A percentile compares a stretch with the other conserved stretches of the same genome.
Conservation (phyloP, 352 stramenopile species). For the Pythium sp. region DNA sequence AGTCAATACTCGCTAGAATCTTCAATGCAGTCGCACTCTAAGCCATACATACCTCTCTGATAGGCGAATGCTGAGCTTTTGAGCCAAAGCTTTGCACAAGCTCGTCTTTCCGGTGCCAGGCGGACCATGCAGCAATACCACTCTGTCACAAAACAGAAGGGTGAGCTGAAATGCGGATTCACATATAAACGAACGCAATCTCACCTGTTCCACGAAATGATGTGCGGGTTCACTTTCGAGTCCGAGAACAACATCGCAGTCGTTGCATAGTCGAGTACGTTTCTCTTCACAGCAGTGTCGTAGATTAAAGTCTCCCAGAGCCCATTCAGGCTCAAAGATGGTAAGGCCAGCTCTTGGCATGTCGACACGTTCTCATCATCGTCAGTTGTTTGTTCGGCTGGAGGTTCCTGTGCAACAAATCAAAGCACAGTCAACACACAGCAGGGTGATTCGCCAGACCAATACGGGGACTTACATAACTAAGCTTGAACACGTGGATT, state of each 20-base stretch:
- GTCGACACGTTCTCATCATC: constrained; percentile 81
- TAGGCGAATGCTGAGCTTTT: constrained; percentile 91
- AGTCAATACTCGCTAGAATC: not conserved
- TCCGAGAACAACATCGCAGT: constrained; percentile 91
- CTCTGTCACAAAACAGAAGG: constrained; percentile 20
- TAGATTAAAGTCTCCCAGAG: constrained; percentile 89
- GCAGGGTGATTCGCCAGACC: not conserved
- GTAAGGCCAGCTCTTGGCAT: constrained; percentile 74
- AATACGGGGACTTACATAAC: constrained; percentile 29
- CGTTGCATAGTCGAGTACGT: constrained; percentile 85
- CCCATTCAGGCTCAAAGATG: constrained; percentile 57
- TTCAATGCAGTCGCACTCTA: not conserved
- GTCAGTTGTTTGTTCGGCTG: constrained; percentile 68
- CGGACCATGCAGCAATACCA: constrained; percentile 90
- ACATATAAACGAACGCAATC: not conserved
- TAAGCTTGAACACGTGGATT: constrained; percentile 77
- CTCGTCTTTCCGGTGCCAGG: constrained; percentile 93
- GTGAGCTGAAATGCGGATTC: not conserved
- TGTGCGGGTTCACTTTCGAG: constrained; percentile 76
- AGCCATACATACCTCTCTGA: constrained; percentile 40
- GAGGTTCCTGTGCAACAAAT: constrained; percentile 40
- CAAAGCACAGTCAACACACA: not conserved
- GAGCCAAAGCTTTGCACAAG: constrained; percentile 89
- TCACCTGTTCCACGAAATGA: constrained; percentile 90
- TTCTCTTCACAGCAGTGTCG: constrained; percentile 70